Conservation (phyloP, 805 yeast genomes). For the Spathaspora girioi region DNA sequence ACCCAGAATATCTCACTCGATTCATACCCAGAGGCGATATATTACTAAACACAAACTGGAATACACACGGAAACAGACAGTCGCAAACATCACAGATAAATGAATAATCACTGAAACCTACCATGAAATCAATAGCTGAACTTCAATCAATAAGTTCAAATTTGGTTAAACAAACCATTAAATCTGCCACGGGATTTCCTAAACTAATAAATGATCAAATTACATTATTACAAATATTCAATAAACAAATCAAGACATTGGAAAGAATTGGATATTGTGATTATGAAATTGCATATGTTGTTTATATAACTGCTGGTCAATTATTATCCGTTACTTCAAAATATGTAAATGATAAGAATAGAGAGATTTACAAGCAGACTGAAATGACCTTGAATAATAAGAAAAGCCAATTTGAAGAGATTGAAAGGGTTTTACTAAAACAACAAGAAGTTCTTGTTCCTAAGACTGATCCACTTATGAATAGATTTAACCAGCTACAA, state of each 20-base stretch:
- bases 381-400: conserved; percentile 12
- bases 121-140: conserved; percentile 4
- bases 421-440: neutral
- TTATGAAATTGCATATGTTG: conserved; percentile 31
- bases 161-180: neutral
- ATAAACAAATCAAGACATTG: conserved; percentile 26
- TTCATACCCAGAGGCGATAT: neutral
- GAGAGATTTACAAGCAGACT: conserved; percentile 15
- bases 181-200: conserved; percentile 2
- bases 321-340: conserved; percentile 8
- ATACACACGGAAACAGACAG: too few relatives aligned
- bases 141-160: conserved; percentile 3
- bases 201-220: conserved; percentile 25
- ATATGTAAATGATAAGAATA: conserved; percentile 9
- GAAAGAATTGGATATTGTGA: conserved; percentile 32
- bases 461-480: neutral
- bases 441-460: neutral
- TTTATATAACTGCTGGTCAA: conserved; percentile 14
- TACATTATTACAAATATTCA: conserved; percentile 31
- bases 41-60: too few relatives aligned
- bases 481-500: conserved; percentile 1
- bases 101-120: neutral
- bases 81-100: neutral
- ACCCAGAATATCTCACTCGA: neutral
- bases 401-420: conserved; percentile 6